Base-by-base conservation (phyloP, 352 stramenopile species). In the Phytophthora cryptogea region DNA sequence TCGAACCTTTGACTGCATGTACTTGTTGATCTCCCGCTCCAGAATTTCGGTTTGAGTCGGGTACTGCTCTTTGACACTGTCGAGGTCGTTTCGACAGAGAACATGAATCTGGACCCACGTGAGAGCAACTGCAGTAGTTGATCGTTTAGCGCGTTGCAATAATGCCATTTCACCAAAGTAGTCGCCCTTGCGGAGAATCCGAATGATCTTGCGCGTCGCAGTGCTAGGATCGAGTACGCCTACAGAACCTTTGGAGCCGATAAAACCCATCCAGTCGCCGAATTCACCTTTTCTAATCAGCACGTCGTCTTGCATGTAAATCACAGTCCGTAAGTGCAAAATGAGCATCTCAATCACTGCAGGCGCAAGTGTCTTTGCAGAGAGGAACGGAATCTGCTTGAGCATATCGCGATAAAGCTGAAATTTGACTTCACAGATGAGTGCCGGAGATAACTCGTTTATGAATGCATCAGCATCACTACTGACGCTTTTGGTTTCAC, bases 221-320 rank as follows among this genome's bases (percentile, higher is more conserved):
- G 74, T 63, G 10, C 54, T 71, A 4, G 79, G 79, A 44, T 89
- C 79, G 8, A 90, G 64, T 28, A 90, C 72, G 13, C 73, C 77
- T 0, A 89, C 77, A 4, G 70, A 76, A 8, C 80, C 80, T 52
- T 86, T 88, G 9, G 76, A 84, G 8, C 78, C 78, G 49, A 89
- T 89, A 42, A 90, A 88, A 20, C 81, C 83, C 83, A 92, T 92
- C 83, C 83, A 92, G 61, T 92, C 81, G 9, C 83, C 79, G 28
- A 80, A 80, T 60, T 92, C 83, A n/a, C 81, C 81, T 55, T 92
- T 91, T 37, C 83, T 76, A 30, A 91, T 90, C 9, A 91, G 53
- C 13, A 92, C 72, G 48, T 92, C 83, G 54, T 89, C 83, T 54
- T 90, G 81, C 78, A 90, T 89, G 61, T 92, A 92, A 45, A 89